Evolutionary conservation across 306 rosid genomes (phyloP), one percentile per base, ranked within the genome.

Genomic region (Vigna angularis): DNA sequence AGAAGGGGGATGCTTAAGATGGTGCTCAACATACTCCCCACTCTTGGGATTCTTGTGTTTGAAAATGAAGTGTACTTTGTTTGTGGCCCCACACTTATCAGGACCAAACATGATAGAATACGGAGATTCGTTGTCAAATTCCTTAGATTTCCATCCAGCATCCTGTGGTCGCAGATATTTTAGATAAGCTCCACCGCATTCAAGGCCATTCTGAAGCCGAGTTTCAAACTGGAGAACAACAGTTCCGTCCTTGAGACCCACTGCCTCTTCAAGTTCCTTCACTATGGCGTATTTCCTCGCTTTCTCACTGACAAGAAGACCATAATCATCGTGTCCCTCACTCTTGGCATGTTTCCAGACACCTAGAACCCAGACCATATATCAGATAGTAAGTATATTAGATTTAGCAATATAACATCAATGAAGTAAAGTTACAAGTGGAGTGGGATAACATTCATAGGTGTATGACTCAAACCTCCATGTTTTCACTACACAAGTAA

Each of bases 81-180:
- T 91, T 6, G 99, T 96, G 76, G 95, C 89, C 62, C 99, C 99
- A 51, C 98, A 96, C 52, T 87, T 96, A 86, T 96, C 99, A 48
- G 99, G 99, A 77, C 99, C 99, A 82, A 96, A 96, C 99, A 96
- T 96, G 26, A 96, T 86, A 9, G 98, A 79, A 74, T 93, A 96
- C 22, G 98, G 98, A 81, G 99, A 87, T 30, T 90, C 90, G 4
- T 87, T 93, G 78, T 87, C 88, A 70, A 96, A 96, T 74, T 83
- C 90, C 82, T 91, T 91, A 9, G 98, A 73, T 52, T 82, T 87
- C 99, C 99, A 96, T 38, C 97, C 99, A 30, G 90, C 97, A 68
- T 80, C 96, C 86, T 96, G 99, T 40, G 98, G 97, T 24, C 96
- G 93, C 67, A 96, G 96, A 81, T 87, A 96, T 72, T 96, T 96